A percentile compares a stretch with the other conserved stretches of the same genome.
phyloP scores from a whole-genome alignment of 2,329 filamentous ascomycete species.

The Epichloe glyceriae region DNA sequence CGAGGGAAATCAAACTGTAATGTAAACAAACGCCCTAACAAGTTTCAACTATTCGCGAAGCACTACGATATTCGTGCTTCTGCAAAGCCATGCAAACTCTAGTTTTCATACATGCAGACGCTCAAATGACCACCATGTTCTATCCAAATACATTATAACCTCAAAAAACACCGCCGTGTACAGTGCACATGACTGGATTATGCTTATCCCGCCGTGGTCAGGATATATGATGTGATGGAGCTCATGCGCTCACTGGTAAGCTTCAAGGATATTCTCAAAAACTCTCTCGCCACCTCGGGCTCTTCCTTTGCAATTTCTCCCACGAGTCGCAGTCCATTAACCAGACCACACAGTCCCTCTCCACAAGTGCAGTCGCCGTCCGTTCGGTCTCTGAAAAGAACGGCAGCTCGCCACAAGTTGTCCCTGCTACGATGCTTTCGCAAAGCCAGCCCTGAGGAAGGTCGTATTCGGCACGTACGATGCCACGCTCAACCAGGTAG shows the following conservation, averaged over 20 bases:
- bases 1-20: too few species aligned
- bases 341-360: slow-evolving; percentile 76
- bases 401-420: slow-evolving; percentile 88
- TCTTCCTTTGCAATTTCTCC: slow-evolving; percentile 58
- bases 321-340: slow-evolving; percentile 60
- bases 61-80: too few species aligned
- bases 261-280: slow-evolving; percentile 81
- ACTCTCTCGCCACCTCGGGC: slow-evolving; percentile 66
- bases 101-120: background rate
- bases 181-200: background rate
- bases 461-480: slow-evolving; percentile 81
- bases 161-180: background rate
- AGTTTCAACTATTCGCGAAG: too few species aligned
- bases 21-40: too few species aligned
- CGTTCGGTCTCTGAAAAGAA: slow-evolving; percentile 88
- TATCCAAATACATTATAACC: slow-evolving; percentile 1
- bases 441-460: slow-evolving; percentile 79
- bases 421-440: slow-evolving; percentile 86
- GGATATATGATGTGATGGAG: slow-evolving; percentile 45
- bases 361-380: slow-evolving; percentile 75
- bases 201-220: slow-evolving; percentile 34
- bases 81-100: background rate
- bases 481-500: slow-evolving; percentile 80
- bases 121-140: slow-evolving; percentile 1
- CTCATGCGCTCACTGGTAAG: slow-evolving; percentile 87